Evolutionary conservation across 2,329 filamentous ascomycete genomes (phyloP).

Genomic region (Thelonectria blattea): DNA sequence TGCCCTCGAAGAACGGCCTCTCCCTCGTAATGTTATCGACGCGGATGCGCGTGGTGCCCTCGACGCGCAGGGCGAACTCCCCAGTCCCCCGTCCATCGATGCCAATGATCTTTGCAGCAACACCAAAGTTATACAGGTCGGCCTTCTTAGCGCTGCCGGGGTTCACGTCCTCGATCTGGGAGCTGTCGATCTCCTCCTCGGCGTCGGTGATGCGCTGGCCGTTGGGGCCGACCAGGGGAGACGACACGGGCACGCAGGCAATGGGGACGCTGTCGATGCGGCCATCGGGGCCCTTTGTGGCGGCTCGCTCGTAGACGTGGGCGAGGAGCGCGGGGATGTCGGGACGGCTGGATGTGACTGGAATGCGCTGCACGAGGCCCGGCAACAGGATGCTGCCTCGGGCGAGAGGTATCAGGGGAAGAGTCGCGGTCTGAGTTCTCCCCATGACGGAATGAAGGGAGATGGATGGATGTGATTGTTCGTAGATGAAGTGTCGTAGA

Average conservation of each 20-base stretch:
- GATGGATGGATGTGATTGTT: not conserved
- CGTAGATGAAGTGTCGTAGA: not conserved
- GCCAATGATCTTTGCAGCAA: slow-evolving; percentile 78
- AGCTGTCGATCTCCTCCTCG: slow-evolving; percentile 55
- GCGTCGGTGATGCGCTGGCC: slow-evolving; percentile 76
- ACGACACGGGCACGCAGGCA: slow-evolving; percentile 85
- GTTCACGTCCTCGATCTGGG: slow-evolving; percentile 56
- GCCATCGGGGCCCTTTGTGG: slow-evolving; percentile 69
- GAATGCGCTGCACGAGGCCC: slow-evolving; percentile 82
- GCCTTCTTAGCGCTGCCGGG: slow-evolving; percentile 66
- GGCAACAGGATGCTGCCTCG: slow-evolving; percentile 84
- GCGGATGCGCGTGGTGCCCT: slow-evolving; percentile 79
- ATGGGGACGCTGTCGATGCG: slow-evolving; percentile 74
- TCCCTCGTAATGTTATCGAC: slow-evolving; percentile 72
- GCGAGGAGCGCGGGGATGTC: slow-evolving; percentile 90
- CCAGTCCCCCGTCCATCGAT: slow-evolving; percentile 77
- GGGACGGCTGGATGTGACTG: slow-evolving; percentile 77
- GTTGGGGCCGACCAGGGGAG: slow-evolving; percentile 73
- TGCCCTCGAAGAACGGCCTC: slow-evolving; percentile 84
- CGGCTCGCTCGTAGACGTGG: slow-evolving; percentile 78
- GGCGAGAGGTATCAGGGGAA: slow-evolving; percentile 84
- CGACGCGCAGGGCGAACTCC: slow-evolving; percentile 84
- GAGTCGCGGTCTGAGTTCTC: slow-evolving; percentile 50
- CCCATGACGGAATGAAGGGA: slow-evolving; percentile 42
- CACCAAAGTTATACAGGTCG: slow-evolving; percentile 84